Evolutionary conservation across 2,329 filamentous ascomycete species (phyloP), one percentile per base, ranked within the genome.

Genomic region (Colletotrichum graminicola): DNA sequence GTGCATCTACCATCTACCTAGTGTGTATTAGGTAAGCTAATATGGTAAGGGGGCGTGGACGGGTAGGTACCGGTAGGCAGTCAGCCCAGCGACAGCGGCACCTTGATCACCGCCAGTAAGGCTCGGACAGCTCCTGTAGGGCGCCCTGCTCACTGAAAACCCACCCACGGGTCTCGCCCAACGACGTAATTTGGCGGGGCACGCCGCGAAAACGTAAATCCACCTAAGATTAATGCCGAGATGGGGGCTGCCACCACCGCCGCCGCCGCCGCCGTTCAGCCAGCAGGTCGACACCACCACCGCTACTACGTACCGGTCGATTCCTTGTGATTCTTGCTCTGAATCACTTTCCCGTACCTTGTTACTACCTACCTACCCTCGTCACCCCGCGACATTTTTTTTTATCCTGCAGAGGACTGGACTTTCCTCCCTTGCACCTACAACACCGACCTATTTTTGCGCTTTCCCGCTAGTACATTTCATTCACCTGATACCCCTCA

Each of bases 121-220:
- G 59, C 59, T 62, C 59, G n/a, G 32, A 36, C 29, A 51, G 14
- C 21, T 21, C 32, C 54, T 21, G 12, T 43, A 29, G 7, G 23
- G n/a, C 39, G 36, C 60, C 5, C 7, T 41, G 34, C 49, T 54
- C 60, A 54, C 61, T 63, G 34, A 60, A 60, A 66, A 43, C 23
- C 36, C 10, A 8, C 60, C 32, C 45, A 39, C 34, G 12, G 36
- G 47, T 41, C 23, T 60, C 43, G 47, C 57, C 26, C 62, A 73
- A 64, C 73, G 72, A 74, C 73, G 73, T 74, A 74, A 74, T 74
- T 49, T 74, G 73, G 73, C 71, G 73, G 73, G 73, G 73, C 72
- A 72, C 56, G 69, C 61, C 73, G 73, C 73, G 62, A 74, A 74
- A 74, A 73, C 60, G 57, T 71, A 72, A 72, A 66, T 72, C 70